Conservation (phyloP, 768 basidiomycete species). For the Vararia minispora region DNA sequence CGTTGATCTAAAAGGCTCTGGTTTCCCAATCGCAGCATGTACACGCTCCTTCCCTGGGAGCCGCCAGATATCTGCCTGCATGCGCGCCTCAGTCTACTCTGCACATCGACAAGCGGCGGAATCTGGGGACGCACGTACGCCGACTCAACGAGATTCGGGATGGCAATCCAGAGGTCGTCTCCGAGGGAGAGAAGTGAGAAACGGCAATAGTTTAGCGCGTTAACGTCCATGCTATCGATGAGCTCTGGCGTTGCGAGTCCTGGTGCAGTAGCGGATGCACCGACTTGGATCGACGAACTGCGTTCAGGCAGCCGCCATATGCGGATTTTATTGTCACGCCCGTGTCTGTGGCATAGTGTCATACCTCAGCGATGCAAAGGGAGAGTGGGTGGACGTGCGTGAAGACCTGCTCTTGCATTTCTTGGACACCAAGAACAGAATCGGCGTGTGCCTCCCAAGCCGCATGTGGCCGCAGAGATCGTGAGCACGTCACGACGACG, state of each 20-base stretch:
- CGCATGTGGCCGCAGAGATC: constrained; percentile 59
- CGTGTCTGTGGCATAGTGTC: constrained; percentile 43
- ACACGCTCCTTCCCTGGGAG: constrained; percentile 57
- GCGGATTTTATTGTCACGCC: constrained; percentile 78
- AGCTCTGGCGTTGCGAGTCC: constrained; percentile 39
- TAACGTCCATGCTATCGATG: constrained; percentile 71
- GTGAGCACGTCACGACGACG: constrained; percentile 69
- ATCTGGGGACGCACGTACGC: constrained; percentile 41
- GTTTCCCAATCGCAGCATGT: constrained; percentile 83
- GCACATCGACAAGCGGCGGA: background rate
- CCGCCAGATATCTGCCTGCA: constrained; percentile 80
- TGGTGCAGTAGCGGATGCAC: constrained; percentile 43
- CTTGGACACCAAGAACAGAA: constrained; percentile 67
- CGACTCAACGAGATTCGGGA: constrained; percentile 87
- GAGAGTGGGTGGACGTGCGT: constrained; percentile 53
- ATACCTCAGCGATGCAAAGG: background rate
- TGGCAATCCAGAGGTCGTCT: constrained; percentile 48
- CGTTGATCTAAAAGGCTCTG: constrained; percentile 24
- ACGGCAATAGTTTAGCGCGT: constrained; percentile 89
- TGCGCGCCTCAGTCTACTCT: background rate
- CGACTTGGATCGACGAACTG: constrained; percentile 29
- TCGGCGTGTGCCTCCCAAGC: constrained; percentile 75
- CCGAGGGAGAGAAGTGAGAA: constrained; percentile 53
- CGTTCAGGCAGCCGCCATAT: constrained; percentile 52
- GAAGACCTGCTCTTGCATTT: constrained; percentile 54